These are phyloP conservation scores for Cyanidium caldarium DNA, from an alignment of 23 red algal species.

Conservation along the genomic window DNA sequence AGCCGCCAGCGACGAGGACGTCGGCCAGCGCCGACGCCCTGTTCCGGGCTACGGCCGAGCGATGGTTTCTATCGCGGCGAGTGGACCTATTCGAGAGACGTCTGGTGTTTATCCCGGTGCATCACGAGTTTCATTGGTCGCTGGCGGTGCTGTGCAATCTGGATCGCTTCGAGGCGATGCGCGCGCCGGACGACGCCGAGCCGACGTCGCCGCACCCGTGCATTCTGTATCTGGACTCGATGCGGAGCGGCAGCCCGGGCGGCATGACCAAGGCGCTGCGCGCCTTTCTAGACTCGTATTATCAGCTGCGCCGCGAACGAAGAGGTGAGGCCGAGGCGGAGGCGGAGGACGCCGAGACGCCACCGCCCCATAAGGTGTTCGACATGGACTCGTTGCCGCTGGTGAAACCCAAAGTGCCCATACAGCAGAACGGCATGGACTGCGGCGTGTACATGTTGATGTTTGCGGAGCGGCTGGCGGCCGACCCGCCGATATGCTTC, in stretches of 20 bases:
- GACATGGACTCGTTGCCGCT: neutral
- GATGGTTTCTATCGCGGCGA: neutral
- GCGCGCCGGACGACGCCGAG: neutral
- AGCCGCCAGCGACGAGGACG: too few relatives aligned
- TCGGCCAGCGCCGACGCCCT: neutral
- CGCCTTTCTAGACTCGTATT: neutral
- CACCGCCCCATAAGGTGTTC: neutral
- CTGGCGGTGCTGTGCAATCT: neutral
- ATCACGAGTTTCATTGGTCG: conserved; percentile 5
- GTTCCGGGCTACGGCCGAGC: neutral
- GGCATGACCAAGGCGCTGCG: conserved; percentile 5
- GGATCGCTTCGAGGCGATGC: neutral
- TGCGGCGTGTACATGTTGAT: neutral
- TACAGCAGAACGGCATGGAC: conserved; percentile 4
- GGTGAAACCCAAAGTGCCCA: neutral
- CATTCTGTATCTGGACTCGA: conserved; percentile 4
- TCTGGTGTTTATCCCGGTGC: neutral
- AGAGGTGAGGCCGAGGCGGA: neutral
- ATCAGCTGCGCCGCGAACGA: neutral
- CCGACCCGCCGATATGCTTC: neutral
- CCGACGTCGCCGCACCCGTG: neutral
- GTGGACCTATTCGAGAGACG: neutral
- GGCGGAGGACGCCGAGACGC: neutral
- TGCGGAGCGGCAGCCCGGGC: neutral
- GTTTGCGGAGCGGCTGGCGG: neutral